Evolutionary conservation across 176 grass and related monocot genomes (phyloP).

Genomic region (Ensete glaucum): DNA sequence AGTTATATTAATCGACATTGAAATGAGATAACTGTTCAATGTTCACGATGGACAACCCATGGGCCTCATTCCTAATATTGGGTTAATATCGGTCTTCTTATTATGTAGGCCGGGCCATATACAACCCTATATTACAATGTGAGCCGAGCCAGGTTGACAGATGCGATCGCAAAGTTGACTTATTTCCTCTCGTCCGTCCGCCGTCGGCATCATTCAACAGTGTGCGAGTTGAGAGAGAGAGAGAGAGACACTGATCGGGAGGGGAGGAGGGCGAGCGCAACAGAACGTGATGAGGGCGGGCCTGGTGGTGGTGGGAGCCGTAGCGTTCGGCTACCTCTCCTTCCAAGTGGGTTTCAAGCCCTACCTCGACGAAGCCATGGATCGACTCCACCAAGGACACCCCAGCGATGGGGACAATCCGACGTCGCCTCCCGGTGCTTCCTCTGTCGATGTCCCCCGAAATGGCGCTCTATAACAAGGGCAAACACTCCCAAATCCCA

Average conservation of each 20-base stretch:
- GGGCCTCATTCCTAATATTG: no score
- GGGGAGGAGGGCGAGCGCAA: conserved; percentile 21
- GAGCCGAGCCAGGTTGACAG: no score
- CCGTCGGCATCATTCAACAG: no score
- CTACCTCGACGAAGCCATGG: conserved; percentile 69
- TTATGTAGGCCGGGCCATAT: no score
- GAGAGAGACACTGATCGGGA: not conserved
- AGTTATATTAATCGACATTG: no score
- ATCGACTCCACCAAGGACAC: not conserved
- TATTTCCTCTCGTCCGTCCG: no score
- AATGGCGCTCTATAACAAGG: not conserved
- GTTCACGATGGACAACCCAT: no score
- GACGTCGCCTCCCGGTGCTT: not conserved
- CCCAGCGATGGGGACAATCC: not conserved
- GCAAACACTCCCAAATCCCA: not conserved
- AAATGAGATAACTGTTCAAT: no score
- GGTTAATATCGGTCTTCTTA: no score
- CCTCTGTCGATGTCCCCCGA: not conserved
- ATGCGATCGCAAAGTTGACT: no score
- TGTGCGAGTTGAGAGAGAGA: no score
- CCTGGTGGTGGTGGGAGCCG: conserved; percentile 59
- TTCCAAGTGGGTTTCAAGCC: conserved; percentile 76
- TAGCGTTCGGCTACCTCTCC: conserved; percentile 80
- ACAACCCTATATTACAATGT: no score
- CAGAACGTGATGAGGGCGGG: conserved; percentile 68